Percentiles rank a stretch among this genome's conserved stretches.
phyloP scores from a whole-genome alignment of 1,284 basidiomycete species.

The Xerocomus minutiporus region DNA sequence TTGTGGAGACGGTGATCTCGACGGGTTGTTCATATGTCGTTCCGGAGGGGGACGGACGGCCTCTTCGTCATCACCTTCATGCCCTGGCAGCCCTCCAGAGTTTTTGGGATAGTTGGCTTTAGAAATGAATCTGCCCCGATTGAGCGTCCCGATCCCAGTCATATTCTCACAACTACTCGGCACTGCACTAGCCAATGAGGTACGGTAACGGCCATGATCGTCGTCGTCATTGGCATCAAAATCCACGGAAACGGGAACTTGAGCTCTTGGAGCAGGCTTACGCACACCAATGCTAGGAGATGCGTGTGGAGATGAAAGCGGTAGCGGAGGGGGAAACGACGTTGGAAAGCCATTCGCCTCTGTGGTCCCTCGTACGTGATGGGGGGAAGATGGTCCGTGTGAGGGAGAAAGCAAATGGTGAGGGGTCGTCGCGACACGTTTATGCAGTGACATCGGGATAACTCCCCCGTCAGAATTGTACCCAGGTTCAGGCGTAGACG shows the following conservation, averaged over 20 bases:
- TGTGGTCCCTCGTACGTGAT: constrained; percentile 19
- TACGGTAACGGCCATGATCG: constrained; percentile 35
- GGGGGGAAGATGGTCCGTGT: constrained; percentile 16
- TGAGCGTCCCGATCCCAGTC: constrained; percentile 56
- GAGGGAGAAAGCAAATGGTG: constrained; percentile 25
- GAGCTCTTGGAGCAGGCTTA: constrained; percentile 56
- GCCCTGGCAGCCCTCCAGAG: constrained; percentile 8
- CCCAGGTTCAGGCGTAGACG: constrained; percentile 31
- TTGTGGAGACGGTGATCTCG: constrained; percentile 31
- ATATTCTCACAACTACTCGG: constrained; percentile 50
- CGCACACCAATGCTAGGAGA: constrained; percentile 37
- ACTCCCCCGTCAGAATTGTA: constrained; percentile 21
- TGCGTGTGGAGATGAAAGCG: constrained; percentile 25
- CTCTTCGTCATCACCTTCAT: constrained; percentile 16
- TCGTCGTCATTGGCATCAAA: constrained; percentile 38
- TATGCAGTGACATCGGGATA: constrained; percentile 31
- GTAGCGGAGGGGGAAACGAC: constrained; percentile 15
- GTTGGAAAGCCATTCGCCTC: constrained; percentile 23
- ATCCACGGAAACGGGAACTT: constrained; percentile 56
- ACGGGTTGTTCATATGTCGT: constrained; percentile 7
- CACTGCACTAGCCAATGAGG: constrained; percentile 48
- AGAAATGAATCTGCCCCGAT: constrained; percentile 26
- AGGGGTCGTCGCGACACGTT: constrained; percentile 29
- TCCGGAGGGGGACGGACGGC: constrained; percentile 14
- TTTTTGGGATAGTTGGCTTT: constrained; percentile 15